Evolutionary conservation across 2,329 filamentous ascomycete species (phyloP).

Genomic region (Aquanectria penicillioides): DNA sequence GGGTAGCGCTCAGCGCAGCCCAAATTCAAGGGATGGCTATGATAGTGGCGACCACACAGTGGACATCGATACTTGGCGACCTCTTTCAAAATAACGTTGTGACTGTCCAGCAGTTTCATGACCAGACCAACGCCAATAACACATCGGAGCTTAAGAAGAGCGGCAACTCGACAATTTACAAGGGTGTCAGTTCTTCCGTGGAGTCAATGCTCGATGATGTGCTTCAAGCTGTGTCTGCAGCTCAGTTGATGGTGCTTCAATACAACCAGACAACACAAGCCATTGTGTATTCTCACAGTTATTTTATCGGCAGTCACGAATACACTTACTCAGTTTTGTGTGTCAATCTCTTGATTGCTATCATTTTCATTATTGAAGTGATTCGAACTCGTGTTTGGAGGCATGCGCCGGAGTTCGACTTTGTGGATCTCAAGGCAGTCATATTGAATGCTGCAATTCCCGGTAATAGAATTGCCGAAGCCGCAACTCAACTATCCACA

Average conservation of each 20-base stretch:
- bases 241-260: background rate
- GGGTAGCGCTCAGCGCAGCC: background rate
- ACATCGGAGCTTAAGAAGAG: background rate
- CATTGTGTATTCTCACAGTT: background rate
- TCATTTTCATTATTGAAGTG: background rate
- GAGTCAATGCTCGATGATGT: background rate
- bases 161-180: background rate
- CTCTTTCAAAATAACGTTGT: background rate
- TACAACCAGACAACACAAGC: background rate
- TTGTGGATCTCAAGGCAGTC: background rate
- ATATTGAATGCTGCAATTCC: background rate
- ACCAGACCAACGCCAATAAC: too few species aligned
- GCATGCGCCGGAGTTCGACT: background rate
- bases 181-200: background rate
- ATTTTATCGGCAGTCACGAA: background rate
- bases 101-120: background rate
- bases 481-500: background rate
- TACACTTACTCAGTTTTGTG: background rate
- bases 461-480: background rate
- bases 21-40: background rate
- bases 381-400: background rate
- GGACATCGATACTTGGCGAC: background rate
- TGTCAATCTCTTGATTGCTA: background rate
- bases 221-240: background rate
- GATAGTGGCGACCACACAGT: background rate